A percentile compares a stretch with the other conserved stretches of the same genome.
These are phyloP conservation scores for Linanthus parryae DNA, from an alignment of 148 eudicot genomes.

Conservation along the genomic window DNA sequence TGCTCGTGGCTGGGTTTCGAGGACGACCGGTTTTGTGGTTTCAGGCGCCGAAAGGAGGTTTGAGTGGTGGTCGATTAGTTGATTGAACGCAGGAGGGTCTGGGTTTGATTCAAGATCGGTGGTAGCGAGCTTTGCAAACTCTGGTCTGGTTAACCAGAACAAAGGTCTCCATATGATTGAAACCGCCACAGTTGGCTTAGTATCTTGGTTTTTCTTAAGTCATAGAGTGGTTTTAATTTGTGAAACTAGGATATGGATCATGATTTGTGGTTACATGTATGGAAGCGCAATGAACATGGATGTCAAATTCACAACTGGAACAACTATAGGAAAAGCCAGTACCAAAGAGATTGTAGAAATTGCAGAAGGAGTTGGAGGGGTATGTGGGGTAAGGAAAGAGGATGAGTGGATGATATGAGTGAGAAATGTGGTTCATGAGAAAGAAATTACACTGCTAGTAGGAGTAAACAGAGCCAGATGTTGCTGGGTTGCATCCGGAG, in stretches of 20 bases:
- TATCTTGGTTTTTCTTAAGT: no score
- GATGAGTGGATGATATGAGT: constrained; percentile 18
- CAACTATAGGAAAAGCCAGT: constrained; percentile 24
- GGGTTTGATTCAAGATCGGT: no score
- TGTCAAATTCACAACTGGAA: constrained; percentile 20
- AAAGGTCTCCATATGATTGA: no score
- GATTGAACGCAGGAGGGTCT: no score
- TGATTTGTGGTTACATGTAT: neutral
- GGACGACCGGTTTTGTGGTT: no score
- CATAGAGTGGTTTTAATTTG: no score
- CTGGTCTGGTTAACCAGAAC: no score
- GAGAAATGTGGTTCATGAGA: constrained; percentile 19
- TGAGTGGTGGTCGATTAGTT: no score
- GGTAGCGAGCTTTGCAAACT: no score
- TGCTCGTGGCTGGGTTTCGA: no score
- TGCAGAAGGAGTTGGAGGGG: constrained; percentile 16
- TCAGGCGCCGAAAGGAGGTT: no score
- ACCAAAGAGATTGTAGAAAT: constrained; percentile 10
- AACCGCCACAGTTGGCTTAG: no score
- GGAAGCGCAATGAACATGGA: constrained; percentile 24
- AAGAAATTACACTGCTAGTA: constrained; percentile 22
- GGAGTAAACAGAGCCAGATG: neutral
- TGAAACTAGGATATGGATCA: neutral
- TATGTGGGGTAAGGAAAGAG: constrained; percentile 23
- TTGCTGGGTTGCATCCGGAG: constrained; percentile 15